A percentile compares a stretch with the other conserved stretches of the same genome.
Conservation (phyloP, 78 protist genomes). For the Dictyostelium discoideum region DNA sequence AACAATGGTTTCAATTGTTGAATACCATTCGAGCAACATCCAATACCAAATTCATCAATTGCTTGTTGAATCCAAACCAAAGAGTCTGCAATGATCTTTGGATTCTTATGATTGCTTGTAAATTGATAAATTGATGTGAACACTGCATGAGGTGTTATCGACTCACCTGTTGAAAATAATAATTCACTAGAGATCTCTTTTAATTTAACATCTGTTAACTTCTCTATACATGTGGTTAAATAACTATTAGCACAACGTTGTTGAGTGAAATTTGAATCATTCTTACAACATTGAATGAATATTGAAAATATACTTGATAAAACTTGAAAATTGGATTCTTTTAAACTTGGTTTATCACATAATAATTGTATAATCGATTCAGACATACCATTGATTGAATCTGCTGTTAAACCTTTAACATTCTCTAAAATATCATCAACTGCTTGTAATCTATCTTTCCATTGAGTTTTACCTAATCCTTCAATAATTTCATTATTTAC, state of each 20-base stretch:
- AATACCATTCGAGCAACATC: background rate
- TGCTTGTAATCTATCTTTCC: constrained; percentile 48
- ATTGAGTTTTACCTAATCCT: constrained; percentile 8
- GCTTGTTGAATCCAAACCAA: constrained; percentile 62
- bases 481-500: background rate
- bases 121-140: background rate
- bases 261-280: background rate
- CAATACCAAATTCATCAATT: constrained; percentile 67
- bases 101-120: constrained; percentile 34
- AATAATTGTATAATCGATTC: constrained; percentile 6
- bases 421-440: constrained; percentile 3
- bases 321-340: constrained; percentile 68
- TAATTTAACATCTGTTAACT: constrained; percentile 40
- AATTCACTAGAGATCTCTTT: constrained; percentile 6
- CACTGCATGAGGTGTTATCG: constrained; percentile 37
- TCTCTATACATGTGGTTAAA: constrained; percentile 3
- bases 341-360: constrained; percentile 75
- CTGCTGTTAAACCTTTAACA: background rate
- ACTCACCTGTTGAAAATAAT: background rate
- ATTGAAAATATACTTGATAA: background rate
- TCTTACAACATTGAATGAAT: background rate
- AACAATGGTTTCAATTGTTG: constrained; percentile 19
- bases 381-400: background rate
- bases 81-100: constrained; percentile 8
- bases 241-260: background rate